Evolutionary conservation across 257 asterid genomes (phyloP), one percentile per base, ranked within the genome.

Genomic region (Euphrasia confusa): DNA sequence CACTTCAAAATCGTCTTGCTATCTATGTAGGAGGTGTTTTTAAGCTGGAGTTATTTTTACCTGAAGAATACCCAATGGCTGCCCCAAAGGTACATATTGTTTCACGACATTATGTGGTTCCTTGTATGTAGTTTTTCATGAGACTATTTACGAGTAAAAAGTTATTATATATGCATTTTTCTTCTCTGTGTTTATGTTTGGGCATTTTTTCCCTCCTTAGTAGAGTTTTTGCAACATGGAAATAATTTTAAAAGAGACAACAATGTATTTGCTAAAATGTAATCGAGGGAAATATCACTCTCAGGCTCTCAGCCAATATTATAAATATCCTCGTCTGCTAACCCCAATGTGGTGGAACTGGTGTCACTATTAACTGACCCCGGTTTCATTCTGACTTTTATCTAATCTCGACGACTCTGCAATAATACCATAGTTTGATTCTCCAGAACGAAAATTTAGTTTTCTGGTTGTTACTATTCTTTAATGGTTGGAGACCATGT

Each of bases 41-140:
- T 74, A 93, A 93, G 94, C 81, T 93, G 77, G 96, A 93, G 84
- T 78, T 93, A 47, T 93, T 89, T 83, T 76, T 93, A 72, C 96
- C 99, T 2, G 97, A 89, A 77, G 97, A 30, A 5, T 30, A 30
- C 33, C 33, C 33, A 30, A 30, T 30, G 33, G 33, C 33, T 30
- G 4, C 33, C 61, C 96, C 96, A 15, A 92, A 86, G 94, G 97
- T 84, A 82, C 35, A 30, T 68, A 9, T 52, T 33, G 49, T 60
- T 70, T 7, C 15, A 5, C 10, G 18, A 57, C 11, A 57, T 35
- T 40, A 63, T 17, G 28, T 50, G 48, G 27, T 53, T 21, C 14
- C 60, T 54, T 35, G 11, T 61, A 47, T 26, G 13, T 39, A 53
- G 12, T 50, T 58, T 10, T 26, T n/a, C 65, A n/a, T 12, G 18